Evolutionary conservation across 768 basidiomycete genomes (phyloP).

Genomic region (Mycena alexandri): DNA sequence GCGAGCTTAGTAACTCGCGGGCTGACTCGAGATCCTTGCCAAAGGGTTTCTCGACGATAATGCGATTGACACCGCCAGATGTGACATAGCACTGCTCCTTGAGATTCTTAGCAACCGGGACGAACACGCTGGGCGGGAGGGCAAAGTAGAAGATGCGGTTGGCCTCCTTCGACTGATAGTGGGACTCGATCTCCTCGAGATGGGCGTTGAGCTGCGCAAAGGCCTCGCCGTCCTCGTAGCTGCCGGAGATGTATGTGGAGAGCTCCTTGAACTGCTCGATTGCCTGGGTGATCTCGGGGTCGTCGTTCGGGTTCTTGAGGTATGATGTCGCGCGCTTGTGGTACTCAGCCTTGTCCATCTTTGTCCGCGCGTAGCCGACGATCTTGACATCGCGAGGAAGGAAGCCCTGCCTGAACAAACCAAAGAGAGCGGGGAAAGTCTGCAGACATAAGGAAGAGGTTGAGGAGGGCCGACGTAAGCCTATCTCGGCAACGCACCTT

Average conservation of each 20-base stretch:
- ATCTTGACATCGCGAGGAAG: conserved; percentile 90
- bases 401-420: conserved; percentile 83
- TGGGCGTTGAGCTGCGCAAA: conserved; percentile 84
- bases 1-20: conserved; percentile 77
- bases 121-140: conserved; percentile 96
- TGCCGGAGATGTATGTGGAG: conserved; percentile 86
- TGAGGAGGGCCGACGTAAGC: conserved; percentile 13
- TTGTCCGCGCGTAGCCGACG: conserved; percentile 96
- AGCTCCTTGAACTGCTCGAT: conserved; percentile 88
- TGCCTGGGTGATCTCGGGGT: conserved; percentile 66
- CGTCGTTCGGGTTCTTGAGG: conserved; percentile 83
- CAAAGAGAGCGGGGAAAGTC: conserved; percentile 97
- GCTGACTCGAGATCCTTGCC: conserved; percentile 94
- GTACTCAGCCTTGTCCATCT: conserved; percentile 90
- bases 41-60: conserved; percentile 99
- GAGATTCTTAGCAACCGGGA: conserved; percentile 86
- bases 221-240: conserved; percentile 87
- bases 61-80: conserved; percentile 81
- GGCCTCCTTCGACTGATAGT: conserved; percentile 69
- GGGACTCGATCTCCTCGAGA: conserved; percentile 81
- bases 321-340: conserved; percentile 86
- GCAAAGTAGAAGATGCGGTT: conserved; percentile 98
- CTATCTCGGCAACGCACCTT: conserved; percentile 67
- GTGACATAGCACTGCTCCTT: conserved; percentile 84
- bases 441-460: conserved; percentile 48